Percentiles rank a stretch among this genome's conserved stretches.
These are phyloP conservation scores for Penicillium sp. DNA, from an alignment of 2,329 filamentous ascomycete genomes.

Conservation along the genomic window DNA sequence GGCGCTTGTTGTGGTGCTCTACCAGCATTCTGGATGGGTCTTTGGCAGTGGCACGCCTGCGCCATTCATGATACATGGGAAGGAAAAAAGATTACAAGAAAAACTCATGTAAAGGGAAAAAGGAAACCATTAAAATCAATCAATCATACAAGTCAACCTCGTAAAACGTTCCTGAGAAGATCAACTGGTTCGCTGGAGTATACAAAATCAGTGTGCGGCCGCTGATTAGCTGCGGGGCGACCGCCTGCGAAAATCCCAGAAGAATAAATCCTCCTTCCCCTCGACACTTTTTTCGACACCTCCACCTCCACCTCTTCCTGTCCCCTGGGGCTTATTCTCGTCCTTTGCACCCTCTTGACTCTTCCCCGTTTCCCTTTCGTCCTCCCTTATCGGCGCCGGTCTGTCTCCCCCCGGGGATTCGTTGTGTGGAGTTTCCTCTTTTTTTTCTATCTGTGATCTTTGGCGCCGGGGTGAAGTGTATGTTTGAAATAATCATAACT, in stretches of 20 bases:
- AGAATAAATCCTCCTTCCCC: conserved; percentile 22
- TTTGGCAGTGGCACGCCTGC: background rate
- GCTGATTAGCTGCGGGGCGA: conserved; percentile 33
- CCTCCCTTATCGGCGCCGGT: conserved; percentile 19
- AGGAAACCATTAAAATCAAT: background rate
- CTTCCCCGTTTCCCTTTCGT: background rate
- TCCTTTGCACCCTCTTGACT: conserved; percentile 11
- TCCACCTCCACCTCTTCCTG: conserved; percentile 10
- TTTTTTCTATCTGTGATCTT: conserved; percentile 23
- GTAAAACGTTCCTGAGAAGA: background rate
- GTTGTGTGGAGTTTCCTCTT: conserved; percentile 23
- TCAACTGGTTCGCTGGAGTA: conserved; percentile 8
- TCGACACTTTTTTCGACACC: conserved; percentile 24
- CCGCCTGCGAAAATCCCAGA: conserved; percentile 28
- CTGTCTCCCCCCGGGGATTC: conserved; percentile 22
- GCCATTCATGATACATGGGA: background rate
- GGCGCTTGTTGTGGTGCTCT: background rate
- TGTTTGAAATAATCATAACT: no score
- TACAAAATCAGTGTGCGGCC: conserved; percentile 28
- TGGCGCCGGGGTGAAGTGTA: conserved; percentile 38
- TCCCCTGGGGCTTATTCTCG: conserved; percentile 12
- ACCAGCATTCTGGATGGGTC: conserved; percentile 2
- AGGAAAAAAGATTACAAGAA: background rate
- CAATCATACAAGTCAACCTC: background rate
- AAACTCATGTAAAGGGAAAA: background rate